Evolutionary conservation across 2,329 filamentous ascomycete species (phyloP).

Genomic region (Endocalyx cinctus): DNA sequence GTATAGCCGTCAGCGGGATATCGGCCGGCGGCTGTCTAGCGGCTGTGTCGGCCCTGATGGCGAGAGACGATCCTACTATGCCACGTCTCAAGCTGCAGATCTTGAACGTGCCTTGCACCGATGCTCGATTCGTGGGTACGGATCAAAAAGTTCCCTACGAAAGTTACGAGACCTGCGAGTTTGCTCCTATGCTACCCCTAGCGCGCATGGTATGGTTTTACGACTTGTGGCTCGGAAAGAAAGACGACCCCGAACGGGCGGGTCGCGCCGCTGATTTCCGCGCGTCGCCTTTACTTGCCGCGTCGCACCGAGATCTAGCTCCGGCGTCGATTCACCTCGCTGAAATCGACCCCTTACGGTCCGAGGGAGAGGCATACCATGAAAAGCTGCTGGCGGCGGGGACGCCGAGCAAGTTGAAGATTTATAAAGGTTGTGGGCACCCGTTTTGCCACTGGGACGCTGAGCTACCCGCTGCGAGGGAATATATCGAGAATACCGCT

Average conservation of each 20-base stretch:
- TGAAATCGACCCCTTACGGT: constrained; percentile 29
- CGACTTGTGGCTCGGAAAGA: constrained; percentile 30
- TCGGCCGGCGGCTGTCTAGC: constrained; percentile 25
- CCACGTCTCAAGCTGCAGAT: constrained; percentile 28
- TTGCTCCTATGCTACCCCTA: constrained; percentile 30
- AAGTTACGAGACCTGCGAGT: constrained; percentile 27
- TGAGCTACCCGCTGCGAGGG: no score
- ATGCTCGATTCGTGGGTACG: constrained; percentile 28
- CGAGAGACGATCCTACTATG: constrained; percentile 19
- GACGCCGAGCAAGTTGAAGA: constrained; percentile 26
- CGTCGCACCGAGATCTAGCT: constrained; percentile 27
- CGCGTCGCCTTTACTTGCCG: constrained; percentile 29
- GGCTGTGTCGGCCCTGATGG: constrained; percentile 18
- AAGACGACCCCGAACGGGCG: constrained; percentile 21
- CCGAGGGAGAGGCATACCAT: constrained; percentile 29
- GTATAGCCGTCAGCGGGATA: constrained; percentile 19
- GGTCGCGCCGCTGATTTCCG: constrained; percentile 24
- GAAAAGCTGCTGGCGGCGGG: constrained; percentile 26
- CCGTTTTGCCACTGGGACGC: constrained; percentile 32
- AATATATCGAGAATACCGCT: no score
- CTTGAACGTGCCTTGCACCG: constrained; percentile 29
- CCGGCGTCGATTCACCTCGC: constrained; percentile 30
- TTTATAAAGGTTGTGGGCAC: constrained; percentile 32
- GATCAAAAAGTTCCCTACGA: constrained; percentile 23
- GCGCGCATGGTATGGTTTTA: constrained; percentile 32